Evolutionary conservation across 2,329 filamentous ascomycete genomes (phyloP).

Genomic region (Apiospora saccharicola): DNA sequence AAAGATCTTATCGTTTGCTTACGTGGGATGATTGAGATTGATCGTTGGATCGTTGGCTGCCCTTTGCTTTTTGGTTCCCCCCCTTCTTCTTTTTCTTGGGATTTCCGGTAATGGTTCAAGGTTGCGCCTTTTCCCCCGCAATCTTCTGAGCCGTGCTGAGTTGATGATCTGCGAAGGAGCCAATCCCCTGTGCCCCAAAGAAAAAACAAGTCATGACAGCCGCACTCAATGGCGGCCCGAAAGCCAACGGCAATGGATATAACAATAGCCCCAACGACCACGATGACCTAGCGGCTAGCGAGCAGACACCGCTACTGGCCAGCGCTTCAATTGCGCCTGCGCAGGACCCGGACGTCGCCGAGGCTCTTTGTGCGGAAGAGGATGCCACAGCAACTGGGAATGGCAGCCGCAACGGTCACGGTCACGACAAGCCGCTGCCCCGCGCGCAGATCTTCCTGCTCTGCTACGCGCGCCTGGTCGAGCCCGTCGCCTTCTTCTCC

Average conservation of each 20-base stretch:
- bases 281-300: conserved; percentile 30
- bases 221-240: conserved; percentile 3
- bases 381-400: background rate
- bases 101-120: background rate
- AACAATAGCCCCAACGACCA: background rate
- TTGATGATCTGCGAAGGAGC: background rate
- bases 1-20: conserved; percentile 7
- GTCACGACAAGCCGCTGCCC: conserved; percentile 60
- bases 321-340: conserved; percentile 30
- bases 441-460: conserved; percentile 73
- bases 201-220: conserved; percentile 1
- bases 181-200: background rate
- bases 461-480: conserved; percentile 75
- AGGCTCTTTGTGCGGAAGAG: background rate
- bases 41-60: conserved; percentile 3
- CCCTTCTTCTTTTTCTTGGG: background rate
- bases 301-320: conserved; percentile 43
- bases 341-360: conserved; percentile 31
- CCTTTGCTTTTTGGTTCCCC: background rate
- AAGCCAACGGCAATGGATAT: conserved; percentile 4
- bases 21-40: background rate
- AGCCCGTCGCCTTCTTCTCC: conserved; percentile 83
- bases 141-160: background rate
- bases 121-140: background rate
- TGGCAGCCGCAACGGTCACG: conserved; percentile 30